Conservation (phyloP, 345 rosid genomes). For the Citropsis articulata region DNA sequence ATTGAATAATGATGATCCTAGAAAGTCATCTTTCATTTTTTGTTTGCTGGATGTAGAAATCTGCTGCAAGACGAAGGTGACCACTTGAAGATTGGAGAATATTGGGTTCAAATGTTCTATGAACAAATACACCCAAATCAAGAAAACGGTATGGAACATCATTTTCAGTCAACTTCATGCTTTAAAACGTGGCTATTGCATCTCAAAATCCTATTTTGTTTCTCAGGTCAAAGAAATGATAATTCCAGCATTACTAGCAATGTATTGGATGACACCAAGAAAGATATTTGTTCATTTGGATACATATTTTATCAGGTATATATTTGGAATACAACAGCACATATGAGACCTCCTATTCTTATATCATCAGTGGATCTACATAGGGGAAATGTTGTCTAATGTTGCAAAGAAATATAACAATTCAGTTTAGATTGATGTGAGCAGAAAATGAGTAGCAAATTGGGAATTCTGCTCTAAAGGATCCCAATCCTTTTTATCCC, state of each 20-base stretch:
- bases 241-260: conserved; percentile 16
- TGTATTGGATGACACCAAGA: conserved; percentile 28
- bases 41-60: conserved; percentile 29
- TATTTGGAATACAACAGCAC: background rate
- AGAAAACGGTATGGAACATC: conserved; percentile 28
- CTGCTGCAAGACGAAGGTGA: conserved; percentile 55
- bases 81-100: conserved; percentile 61
- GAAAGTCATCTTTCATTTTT: background rate
- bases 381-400: background rate
- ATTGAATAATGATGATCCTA: background rate
- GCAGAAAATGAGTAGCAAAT: background rate
- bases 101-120: conserved; percentile 58
- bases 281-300: conserved; percentile 41
- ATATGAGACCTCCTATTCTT: background rate
- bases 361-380: background rate
- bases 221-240: conserved; percentile 35
- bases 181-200: background rate
- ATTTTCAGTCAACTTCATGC: background rate
- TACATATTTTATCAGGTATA: conserved; percentile 48
- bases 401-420: background rate
- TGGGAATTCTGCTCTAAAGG: background rate
- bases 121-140: conserved; percentile 44
- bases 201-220: conserved; percentile 6
- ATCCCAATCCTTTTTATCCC: background rate
- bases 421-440: background rate